phyloP scores from a whole-genome alignment of 2,329 filamentous ascomycete genomes.

The Colletotrichum caudatum region DNA sequence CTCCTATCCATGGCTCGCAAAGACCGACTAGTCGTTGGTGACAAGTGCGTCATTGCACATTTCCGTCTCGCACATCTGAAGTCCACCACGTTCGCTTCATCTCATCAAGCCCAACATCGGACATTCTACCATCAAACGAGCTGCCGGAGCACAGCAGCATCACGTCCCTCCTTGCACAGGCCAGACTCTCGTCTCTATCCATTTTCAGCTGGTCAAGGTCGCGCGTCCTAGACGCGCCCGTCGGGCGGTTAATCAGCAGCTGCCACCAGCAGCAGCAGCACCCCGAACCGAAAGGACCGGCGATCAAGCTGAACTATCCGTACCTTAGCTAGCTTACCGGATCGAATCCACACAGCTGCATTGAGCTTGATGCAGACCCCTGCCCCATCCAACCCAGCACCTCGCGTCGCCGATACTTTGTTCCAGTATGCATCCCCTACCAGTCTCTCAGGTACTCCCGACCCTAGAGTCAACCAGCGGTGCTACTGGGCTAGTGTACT shows the following conservation, averaged over 20 bases:
- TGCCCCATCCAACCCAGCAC: conserved; percentile 33
- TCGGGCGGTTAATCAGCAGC: conserved; percentile 11
- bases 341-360: conserved; percentile 35
- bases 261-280: conserved; percentile 30
- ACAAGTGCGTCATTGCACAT: conserved; percentile 19
- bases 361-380: conserved; percentile 42
- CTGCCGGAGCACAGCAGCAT: neutral
- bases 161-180: neutral
- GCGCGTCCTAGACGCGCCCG: conserved; percentile 19
- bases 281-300: conserved; percentile 36
- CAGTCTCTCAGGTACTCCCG: conserved; percentile 11
- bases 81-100: neutral
- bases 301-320: conserved; percentile 25
- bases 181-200: neutral
- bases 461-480: neutral
- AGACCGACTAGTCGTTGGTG: neutral
- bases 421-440: conserved; percentile 8
- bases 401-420: conserved; percentile 28
- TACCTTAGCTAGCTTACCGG: conserved; percentile 25
- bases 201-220: conserved; percentile 37
- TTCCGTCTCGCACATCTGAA: neutral
- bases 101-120: conserved; percentile 4
- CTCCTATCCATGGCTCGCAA: neutral
- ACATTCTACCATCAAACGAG: conserved; percentile 5
- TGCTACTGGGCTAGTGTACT: conserved; percentile 4